Evolutionary conservation across 371 early-diverging fungal species (phyloP), one percentile per base, ranked within the genome.

Genomic region (Mucor irregularis): DNA sequence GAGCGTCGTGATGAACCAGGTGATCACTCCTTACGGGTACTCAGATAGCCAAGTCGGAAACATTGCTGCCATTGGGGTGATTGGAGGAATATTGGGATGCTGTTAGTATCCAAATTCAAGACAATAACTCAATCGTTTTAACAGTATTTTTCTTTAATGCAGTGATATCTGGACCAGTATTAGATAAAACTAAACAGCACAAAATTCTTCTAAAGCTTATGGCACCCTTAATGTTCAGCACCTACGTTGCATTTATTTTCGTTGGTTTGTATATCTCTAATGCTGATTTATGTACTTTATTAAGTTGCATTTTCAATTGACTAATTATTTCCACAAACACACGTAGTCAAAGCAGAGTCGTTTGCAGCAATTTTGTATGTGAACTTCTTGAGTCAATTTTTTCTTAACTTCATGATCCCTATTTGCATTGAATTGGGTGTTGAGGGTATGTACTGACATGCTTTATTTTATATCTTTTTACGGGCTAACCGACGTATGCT

Each of bases 11-110:
- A 74, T 87, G 54, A 74, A 78, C 24, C 78, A 83, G 53, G 83
- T 82, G 42, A 67, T 86, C 9, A 62, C 64, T 14, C 89, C 89
- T 14, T 87, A 81, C 58, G 88, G 86, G 11, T 89, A 87, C 58
- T 54, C 73, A 1, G 71, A 85, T 38, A 73, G 68, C 26, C 75
- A 85, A 24, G 77, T 77, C 26, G 86, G 87, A 16, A 80, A 74
- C 42, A 80, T 84, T 35, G 80, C 77, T 47, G 84, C 80, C 1
- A 76, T 80, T 24, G 74, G 73, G 42, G 73, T 81, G 22, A 73
- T 81, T n/a, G 81, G 78, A 26, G 84, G 82, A 30, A 64, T 68
- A 24, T 51, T 84, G 29, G 74, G 84, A 62, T 67, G 81, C 64
- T 43, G 81, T 79, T 59, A 50, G 56, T 54, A 29, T n/a, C 19